Conservation (phyloP, 2,329 filamentous ascomycete species). For the Tolypocladium endophyticum region DNA sequence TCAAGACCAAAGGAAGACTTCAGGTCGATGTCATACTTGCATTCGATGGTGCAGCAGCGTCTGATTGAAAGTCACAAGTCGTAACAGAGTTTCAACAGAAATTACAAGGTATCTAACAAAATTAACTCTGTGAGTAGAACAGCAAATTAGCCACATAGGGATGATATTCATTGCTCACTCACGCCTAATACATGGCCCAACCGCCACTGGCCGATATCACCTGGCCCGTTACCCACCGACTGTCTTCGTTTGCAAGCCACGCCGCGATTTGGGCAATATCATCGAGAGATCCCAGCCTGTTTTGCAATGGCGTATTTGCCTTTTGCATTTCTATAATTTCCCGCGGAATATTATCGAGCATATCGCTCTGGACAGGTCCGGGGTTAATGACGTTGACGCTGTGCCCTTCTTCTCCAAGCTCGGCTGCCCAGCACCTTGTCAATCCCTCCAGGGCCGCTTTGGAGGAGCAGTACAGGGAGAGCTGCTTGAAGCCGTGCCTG, state of each 20-base stretch:
- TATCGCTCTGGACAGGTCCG: slow-evolving; percentile 47
- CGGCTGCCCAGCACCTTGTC: slow-evolving; percentile 47
- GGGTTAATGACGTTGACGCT: slow-evolving; percentile 52
- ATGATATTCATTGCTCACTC: background rate
- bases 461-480: slow-evolving; percentile 42
- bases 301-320: slow-evolving; percentile 37
- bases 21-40: no score
- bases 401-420: slow-evolving; percentile 44
- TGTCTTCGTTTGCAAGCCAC: slow-evolving; percentile 39
- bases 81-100: no score
- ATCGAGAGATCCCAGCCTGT: slow-evolving; percentile 37
- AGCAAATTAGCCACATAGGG: no score
- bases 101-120: no score
- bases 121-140: no score
- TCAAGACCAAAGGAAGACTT: no score
- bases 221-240: slow-evolving; percentile 43
- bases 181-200: background rate
- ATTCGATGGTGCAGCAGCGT: no score
- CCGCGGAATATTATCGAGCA: slow-evolving; percentile 41
- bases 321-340: slow-evolving; percentile 38
- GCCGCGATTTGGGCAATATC: slow-evolving; percentile 47
- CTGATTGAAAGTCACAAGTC: no score
- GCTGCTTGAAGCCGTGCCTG: slow-evolving; percentile 30
- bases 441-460: slow-evolving; percentile 52
- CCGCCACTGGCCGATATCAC: slow-evolving; percentile 43